Base-by-base conservation (phyloP, 768 basidiomycete genomes). In the Lactarius deliciosus region DNA sequence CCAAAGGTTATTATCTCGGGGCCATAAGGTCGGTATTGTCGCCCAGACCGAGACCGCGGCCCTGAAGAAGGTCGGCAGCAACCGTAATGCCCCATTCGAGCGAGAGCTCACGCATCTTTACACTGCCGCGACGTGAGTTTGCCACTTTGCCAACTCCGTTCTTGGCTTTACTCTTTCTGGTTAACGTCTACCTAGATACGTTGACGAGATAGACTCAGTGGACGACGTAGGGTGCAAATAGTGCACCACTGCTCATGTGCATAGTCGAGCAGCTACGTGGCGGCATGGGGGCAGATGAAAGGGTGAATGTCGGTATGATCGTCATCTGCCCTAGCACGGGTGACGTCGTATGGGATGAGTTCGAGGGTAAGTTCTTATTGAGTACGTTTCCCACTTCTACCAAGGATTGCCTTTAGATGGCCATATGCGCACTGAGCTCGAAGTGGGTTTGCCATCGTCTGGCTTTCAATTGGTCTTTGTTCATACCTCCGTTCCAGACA, bases 281-380 rank as follows among this genome's bases (percentile, higher is more conserved):
- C 2, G 80, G 79, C 22, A 77, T 77, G 72, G 77, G 78, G 5
- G 68, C 74, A 2, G 81, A 83, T 63, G 83, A 84, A 61, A 76
- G 78, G 30, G 82, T 82, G 2, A 65, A 63, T 38, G 81, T 98
- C 47, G 88, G 88, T 9, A 80, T 98, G 76, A 81, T 98, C 40
- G 84, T 86, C 18, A 86, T 97, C 18, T 86, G 87, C 64, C 92
- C 95, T 0, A 87, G 87, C 57, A 97, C 94, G 0, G 96, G 96
- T 1, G 96, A 97, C 70, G 90, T 99, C 3, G 79, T 94, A 2
- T 98, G 93, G 86, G 96, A 99, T 72, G 86, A 92, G 63, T 96
- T 96, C 73, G 82, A 90, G 61, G 94, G 92, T 89, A 72, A 61
- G 73, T 60, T 47, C 40, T 61, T 38, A 38, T 47, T 56, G 40